Conservation (phyloP, 805 yeast species). For the Candida taoyuanica region DNA sequence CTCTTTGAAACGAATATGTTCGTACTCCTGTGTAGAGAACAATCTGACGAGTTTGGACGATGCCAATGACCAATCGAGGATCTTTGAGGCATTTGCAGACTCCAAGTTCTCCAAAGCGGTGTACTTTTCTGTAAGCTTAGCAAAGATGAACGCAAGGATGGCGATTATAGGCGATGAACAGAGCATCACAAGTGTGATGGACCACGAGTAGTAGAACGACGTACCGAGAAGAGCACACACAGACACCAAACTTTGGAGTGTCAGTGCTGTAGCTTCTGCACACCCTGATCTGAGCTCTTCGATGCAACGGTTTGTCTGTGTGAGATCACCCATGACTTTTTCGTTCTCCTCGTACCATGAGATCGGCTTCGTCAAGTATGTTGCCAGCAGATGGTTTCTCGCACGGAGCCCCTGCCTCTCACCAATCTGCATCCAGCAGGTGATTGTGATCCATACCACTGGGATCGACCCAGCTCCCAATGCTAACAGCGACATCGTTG, state of each 20-base stretch:
- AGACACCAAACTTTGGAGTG: slow-evolving; percentile 50
- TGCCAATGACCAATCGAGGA: slow-evolving; percentile 65
- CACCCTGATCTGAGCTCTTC: slow-evolving; percentile 68
- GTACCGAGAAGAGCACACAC: slow-evolving; percentile 52
- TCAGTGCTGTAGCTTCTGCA: slow-evolving; percentile 59
- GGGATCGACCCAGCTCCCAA: slow-evolving; percentile 44
- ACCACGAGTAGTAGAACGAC: slow-evolving; percentile 80
- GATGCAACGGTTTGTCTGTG: slow-evolving; percentile 64
- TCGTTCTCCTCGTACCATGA: slow-evolving; percentile 61
- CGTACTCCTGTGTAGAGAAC: slow-evolving; percentile 52
- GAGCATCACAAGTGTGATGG: slow-evolving; percentile 71
- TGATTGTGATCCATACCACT: slow-evolving; percentile 49
- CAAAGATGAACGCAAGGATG: slow-evolving; percentile 42
- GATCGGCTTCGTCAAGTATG: slow-evolving; percentile 42
- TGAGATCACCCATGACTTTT: slow-evolving; percentile 56
- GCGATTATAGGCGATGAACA: slow-evolving; percentile 69
- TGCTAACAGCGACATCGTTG: slow-evolving; percentile 38
- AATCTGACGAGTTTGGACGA: slow-evolving; percentile 58
- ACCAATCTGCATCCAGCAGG: slow-evolving; percentile 65
- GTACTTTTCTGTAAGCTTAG: slow-evolving; percentile 44
- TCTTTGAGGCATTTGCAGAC: slow-evolving; percentile 52
- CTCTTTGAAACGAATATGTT: slow-evolving; percentile 39
- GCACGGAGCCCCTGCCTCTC: slow-evolving; percentile 62
- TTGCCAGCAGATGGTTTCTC: slow-evolving; percentile 40
- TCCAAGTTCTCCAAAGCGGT: slow-evolving; percentile 53